These are phyloP conservation scores for Diutina catenulata DNA, from an alignment of 1,139 yeast species.

Conservation along the genomic window DNA sequence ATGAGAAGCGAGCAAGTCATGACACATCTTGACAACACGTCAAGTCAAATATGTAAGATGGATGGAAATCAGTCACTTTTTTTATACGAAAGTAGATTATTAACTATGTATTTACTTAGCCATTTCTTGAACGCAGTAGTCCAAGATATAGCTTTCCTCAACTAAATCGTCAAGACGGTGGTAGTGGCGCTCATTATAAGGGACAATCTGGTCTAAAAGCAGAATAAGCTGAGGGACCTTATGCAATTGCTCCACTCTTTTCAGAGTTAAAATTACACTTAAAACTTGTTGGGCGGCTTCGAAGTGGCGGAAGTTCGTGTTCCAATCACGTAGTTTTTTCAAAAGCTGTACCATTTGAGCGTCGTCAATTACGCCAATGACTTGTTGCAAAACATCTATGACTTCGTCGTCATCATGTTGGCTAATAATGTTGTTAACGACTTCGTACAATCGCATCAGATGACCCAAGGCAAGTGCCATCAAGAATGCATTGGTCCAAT, in stretches of 20 bases:
- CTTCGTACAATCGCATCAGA: constrained; percentile 72
- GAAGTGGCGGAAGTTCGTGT: constrained; percentile 74
- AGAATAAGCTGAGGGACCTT: constrained; percentile 59
- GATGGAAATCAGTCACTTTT: too few species aligned
- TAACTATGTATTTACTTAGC: constrained; percentile 13
- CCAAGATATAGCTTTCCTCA: constrained; percentile 77
- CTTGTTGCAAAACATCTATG: constrained; percentile 48
- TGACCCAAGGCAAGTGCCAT: constrained; percentile 79
- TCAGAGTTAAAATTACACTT: constrained; percentile 29
- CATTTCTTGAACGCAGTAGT: constrained; percentile 77
- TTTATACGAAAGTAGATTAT: too few species aligned
- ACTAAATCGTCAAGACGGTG: constrained; percentile 63
- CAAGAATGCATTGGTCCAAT: constrained; percentile 83
- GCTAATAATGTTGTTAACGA: constrained; percentile 39
- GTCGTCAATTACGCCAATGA: constrained; percentile 44
- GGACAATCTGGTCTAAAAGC: constrained; percentile 62
- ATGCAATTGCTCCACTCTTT: constrained; percentile 36
- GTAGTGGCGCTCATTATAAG: constrained; percentile 82
- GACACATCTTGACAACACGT: too few species aligned
- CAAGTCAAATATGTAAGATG: too few species aligned
- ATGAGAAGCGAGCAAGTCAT: too few species aligned
- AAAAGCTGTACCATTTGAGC: constrained; percentile 53
- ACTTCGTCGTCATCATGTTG: constrained; percentile 38
- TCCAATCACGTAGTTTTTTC: constrained; percentile 86
- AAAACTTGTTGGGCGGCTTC: constrained; percentile 70